Evolutionary conservation across 192 early-diverging fungal species (phyloP).

Genomic region (Diversispora eburnea): DNA sequence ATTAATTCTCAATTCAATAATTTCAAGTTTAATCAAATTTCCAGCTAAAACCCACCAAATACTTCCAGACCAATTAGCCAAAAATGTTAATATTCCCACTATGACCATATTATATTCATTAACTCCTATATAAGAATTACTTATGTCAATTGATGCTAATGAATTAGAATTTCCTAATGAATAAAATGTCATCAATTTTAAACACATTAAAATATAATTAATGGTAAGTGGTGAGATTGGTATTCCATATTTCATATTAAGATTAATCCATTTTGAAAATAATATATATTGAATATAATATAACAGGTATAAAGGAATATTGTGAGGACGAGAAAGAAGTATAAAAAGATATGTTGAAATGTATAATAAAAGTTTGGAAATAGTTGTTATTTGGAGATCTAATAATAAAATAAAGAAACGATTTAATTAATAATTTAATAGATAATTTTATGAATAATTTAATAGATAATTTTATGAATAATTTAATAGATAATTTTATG

Average conservation of each 20-base stretch:
- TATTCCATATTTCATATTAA: neutral
- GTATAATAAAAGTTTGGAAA: conserved; percentile 42
- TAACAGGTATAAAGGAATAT: conserved; percentile 54
- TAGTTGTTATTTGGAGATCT: neutral
- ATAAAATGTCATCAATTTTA: conserved; percentile 63
- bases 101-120: conserved; percentile 55
- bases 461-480: neutral
- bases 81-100: conserved; percentile 67
- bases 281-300: conserved; percentile 52
- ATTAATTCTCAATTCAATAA: neutral
- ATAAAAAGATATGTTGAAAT: conserved; percentile 55
- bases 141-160: conserved; percentile 73
- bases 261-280: conserved; percentile 31
- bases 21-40: conserved; percentile 30
- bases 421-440: neutral
- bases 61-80: conserved; percentile 68
- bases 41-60: conserved; percentile 63
- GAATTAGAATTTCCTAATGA: conserved; percentile 72
- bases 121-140: conserved; percentile 72
- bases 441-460: too few species aligned
- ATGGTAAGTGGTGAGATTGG: neutral
- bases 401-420: neutral
- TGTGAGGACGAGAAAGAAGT: conserved; percentile 60
- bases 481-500: neutral
- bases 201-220: conserved; percentile 38